Percentiles rank a stretch among this genome's conserved stretches.
Evolutionary conservation across 2,329 filamentous ascomycete species (phyloP).

Genomic region (Colletotrichum abscissum): DNA sequence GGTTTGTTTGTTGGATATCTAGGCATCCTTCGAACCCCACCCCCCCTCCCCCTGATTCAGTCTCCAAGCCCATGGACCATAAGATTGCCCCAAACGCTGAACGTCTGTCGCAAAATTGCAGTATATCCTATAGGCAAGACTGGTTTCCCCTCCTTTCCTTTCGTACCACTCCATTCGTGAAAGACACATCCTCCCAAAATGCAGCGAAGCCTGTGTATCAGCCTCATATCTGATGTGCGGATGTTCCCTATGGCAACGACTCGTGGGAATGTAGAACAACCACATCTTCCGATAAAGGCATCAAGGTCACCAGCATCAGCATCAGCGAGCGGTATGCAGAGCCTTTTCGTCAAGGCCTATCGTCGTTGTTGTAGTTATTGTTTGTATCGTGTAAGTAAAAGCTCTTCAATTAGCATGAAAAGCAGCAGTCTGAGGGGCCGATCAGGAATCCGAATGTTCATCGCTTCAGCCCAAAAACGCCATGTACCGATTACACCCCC

Average conservation of each 20-base stretch:
- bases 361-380: neutral
- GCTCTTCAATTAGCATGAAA: conserved; percentile 26
- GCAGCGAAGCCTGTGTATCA: neutral
- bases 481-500: conserved; percentile 32
- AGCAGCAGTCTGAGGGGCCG: conserved; percentile 31
- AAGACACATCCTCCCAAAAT: neutral
- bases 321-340: conserved; percentile 1
- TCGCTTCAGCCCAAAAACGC: conserved; percentile 36
- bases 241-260: neutral
- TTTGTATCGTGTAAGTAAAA: conserved; percentile 9
- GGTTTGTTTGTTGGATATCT: no score
- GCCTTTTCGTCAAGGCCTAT: conserved; percentile 15
- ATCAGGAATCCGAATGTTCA: conserved; percentile 31
- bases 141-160: neutral
- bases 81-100: neutral
- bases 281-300: conserved; percentile 3
- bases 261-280: neutral
- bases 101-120: neutral
- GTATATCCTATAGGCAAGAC: neutral
- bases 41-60: neutral
- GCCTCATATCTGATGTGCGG: neutral
- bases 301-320: conserved; percentile 7
- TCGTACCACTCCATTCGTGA: neutral
- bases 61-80: neutral
- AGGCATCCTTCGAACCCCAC: no score